These are phyloP conservation scores for Umbelopsis sp. DNA, from an alignment of 192 early-diverging fungal species.

Conservation along the genomic window DNA sequence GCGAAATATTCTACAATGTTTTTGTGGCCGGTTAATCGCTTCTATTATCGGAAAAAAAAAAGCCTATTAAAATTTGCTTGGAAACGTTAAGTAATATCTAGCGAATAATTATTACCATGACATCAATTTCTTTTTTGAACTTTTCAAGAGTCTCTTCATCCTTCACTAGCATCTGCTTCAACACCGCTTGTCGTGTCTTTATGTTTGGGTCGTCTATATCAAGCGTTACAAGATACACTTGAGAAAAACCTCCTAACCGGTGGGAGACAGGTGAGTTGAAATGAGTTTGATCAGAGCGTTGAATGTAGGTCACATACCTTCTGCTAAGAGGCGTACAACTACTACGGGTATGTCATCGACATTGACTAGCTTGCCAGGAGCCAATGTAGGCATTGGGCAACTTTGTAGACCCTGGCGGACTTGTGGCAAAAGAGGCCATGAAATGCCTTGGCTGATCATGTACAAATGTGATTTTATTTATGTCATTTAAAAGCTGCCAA, in stretches of 20 bases:
- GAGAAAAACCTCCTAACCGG: background rate
- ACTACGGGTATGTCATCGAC: conserved; percentile 3
- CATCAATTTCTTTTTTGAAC: conserved; percentile 10
- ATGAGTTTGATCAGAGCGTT: background rate
- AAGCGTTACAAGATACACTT: background rate
- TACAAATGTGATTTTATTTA: too few relatives aligned
- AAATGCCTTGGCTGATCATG: too few relatives aligned
- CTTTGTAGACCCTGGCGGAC: too few relatives aligned
- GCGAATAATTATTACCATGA: background rate
- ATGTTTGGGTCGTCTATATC: conserved; percentile 8
- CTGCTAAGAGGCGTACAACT: background rate
- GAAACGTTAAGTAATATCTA: background rate
- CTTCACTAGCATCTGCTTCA: conserved; percentile 9
- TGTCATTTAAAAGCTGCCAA: too few relatives aligned
- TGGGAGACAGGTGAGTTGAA: background rate
- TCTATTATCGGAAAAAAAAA: background rate
- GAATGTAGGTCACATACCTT: background rate
- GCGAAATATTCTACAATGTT: conserved; percentile 11
- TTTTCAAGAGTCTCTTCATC: background rate
- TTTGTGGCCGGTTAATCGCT: conserved; percentile 1
- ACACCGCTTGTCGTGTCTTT: background rate
- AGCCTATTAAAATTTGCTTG: background rate
- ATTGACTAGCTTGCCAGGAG: background rate
- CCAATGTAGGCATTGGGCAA: background rate
- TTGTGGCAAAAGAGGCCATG: too few relatives aligned